phyloP scores from a whole-genome alignment of 2,329 filamentous ascomycete genomes.

The Hysterium pulicare region DNA sequence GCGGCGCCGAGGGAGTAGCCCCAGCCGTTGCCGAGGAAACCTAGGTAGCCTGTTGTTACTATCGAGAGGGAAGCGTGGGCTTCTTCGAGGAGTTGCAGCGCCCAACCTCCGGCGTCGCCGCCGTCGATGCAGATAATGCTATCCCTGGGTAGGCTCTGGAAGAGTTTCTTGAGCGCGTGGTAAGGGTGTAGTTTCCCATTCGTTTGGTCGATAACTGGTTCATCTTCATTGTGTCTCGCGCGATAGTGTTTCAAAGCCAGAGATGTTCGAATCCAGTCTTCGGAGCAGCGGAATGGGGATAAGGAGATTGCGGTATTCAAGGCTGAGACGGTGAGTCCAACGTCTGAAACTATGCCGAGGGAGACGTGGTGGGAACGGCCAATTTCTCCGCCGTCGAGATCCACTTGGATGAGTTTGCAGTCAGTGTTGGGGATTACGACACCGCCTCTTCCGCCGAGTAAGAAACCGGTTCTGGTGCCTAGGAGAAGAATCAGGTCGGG shows the following conservation, averaged over 20 bases:
- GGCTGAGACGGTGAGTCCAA: conserved; percentile 29
- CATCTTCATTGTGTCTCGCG: conserved; percentile 21
- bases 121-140: conserved; percentile 42
- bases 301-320: conserved; percentile 17
- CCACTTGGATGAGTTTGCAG: conserved; percentile 42
- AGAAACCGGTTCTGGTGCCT: conserved; percentile 42
- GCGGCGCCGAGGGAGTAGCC: conserved; percentile 45
- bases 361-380: conserved; percentile 40
- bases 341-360: conserved; percentile 43
- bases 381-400: conserved; percentile 43
- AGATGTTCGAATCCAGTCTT: conserved; percentile 27
- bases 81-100: conserved; percentile 8
- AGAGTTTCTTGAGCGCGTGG: conserved; percentile 39
- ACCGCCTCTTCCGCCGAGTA: conserved; percentile 37
- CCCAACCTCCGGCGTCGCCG: conserved; percentile 40
- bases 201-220: conserved; percentile 15
- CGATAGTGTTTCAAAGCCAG: conserved; percentile 17
- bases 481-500: conserved; percentile 44
- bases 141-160: conserved; percentile 31
- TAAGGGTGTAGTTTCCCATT: conserved; percentile 42
- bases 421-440: conserved; percentile 36
- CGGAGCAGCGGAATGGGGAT: conserved; percentile 13
- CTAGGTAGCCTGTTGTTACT: conserved; percentile 37
- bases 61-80: conserved; percentile 24
- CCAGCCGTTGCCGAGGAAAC: conserved; percentile 48